Conservation (phyloP, 2,329 filamentous ascomycete species). For the Alternaria atra region DNA sequence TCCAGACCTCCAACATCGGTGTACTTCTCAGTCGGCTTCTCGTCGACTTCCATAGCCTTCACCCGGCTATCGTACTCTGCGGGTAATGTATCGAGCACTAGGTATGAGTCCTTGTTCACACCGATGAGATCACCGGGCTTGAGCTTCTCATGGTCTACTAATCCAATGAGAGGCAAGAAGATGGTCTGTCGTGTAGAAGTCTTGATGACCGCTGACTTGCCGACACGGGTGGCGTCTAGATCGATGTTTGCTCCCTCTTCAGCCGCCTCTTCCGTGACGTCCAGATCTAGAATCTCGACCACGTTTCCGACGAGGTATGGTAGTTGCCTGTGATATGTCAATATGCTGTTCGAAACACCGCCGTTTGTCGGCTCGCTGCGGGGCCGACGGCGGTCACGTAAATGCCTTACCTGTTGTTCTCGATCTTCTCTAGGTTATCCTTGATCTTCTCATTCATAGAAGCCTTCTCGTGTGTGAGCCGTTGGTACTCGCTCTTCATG, state of each 20-base stretch:
- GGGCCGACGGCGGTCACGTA: constrained; percentile 1
- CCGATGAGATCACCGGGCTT: constrained; percentile 97
- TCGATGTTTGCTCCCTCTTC: constrained; percentile 99
- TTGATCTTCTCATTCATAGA: constrained; percentile 99
- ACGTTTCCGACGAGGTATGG: constrained; percentile 99
- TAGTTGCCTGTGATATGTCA: constrained; percentile 73
- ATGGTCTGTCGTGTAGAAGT: constrained; percentile 98
- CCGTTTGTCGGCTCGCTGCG: constrained; percentile 4
- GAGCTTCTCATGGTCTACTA: constrained; percentile 93
- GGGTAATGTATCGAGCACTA: constrained; percentile 94
- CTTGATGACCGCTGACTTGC: constrained; percentile 99
- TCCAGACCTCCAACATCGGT: constrained; percentile 96
- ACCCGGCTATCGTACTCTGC: constrained; percentile 99
- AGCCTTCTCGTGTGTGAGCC: constrained; percentile 92
- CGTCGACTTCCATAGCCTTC: constrained; percentile 99
- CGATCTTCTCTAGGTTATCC: constrained; percentile 98
- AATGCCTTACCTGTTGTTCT: constrained; percentile 85
- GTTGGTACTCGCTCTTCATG: constrained; percentile 97
- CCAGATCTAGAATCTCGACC: constrained; percentile 94
- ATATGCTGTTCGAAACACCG: constrained; percentile 1
- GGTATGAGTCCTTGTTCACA: constrained; percentile 98
- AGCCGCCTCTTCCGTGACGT: constrained; percentile 92
- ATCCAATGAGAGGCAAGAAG: constrained; percentile 94
- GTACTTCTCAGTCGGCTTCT: constrained; percentile 99
- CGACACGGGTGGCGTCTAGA: constrained; percentile 92